Conservation (phyloP, 2,329 filamentous ascomycete species). For the Arthrobotrys musiformis region DNA sequence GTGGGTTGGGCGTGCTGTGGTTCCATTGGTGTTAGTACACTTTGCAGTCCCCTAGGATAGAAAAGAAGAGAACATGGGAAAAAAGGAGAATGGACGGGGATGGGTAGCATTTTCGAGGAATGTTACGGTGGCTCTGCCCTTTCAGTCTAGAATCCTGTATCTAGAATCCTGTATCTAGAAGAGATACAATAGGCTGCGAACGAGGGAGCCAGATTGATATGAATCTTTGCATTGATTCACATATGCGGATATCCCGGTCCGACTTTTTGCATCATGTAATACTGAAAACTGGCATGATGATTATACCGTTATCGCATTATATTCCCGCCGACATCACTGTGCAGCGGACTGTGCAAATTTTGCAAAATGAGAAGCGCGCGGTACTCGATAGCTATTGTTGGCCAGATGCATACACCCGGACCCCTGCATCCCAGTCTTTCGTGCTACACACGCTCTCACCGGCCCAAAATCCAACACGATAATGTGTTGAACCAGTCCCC, state of each 20-base stretch:
- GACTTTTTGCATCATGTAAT: neutral
- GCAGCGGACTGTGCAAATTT: neutral
- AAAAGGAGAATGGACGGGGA: neutral
- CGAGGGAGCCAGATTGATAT: too few species aligned
- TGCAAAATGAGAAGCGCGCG: too few species aligned
- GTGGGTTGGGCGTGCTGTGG: slow-evolving; percentile 29
- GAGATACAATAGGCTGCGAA: too few species aligned
- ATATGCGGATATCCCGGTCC: neutral
- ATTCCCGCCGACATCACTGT: neutral
- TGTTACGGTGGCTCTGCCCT: neutral
- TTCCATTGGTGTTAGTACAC: neutral
- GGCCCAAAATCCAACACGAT: neutral
- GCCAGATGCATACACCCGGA: neutral
- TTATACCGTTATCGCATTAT: neutral
- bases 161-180: too few species aligned
- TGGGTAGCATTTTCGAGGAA: neutral
- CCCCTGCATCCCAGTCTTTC: neutral
- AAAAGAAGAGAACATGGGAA: neutral
- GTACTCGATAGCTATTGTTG: too few species aligned
- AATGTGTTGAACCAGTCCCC: neutral
- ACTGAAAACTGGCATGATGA: neutral
- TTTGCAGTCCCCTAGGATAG: neutral
- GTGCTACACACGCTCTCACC: neutral
- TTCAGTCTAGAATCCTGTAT: neutral
- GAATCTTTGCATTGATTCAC: too few species aligned